These are phyloP conservation scores for Teratosphaeria nubilosa DNA, from an alignment of 2,329 filamentous ascomycete genomes.

Conservation along the genomic window DNA sequence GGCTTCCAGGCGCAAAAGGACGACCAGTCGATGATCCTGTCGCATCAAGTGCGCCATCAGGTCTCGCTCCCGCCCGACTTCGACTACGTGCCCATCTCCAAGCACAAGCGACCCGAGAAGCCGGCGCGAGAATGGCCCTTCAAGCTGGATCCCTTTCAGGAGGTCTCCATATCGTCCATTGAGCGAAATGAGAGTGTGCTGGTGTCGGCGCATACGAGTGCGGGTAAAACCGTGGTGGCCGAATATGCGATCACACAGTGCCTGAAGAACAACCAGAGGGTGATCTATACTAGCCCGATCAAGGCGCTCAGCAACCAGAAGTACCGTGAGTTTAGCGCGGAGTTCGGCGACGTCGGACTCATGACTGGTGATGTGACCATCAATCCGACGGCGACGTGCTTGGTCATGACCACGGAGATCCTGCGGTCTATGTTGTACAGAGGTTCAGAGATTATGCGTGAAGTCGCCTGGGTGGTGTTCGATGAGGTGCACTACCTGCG, in stretches of 20 bases:
- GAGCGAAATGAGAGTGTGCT: constrained; percentile 92
- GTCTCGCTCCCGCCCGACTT: constrained; percentile 80
- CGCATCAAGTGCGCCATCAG: constrained; percentile 97
- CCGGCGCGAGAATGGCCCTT: constrained; percentile 81
- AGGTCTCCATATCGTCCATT: constrained; percentile 86
- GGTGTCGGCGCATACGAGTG: constrained; percentile 93
- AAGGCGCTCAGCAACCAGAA: constrained; percentile 99
- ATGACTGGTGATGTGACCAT: constrained; percentile 99
- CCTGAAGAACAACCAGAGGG: constrained; percentile 90
- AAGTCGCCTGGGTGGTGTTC: constrained; percentile 96
- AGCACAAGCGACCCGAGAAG: constrained; percentile 81
- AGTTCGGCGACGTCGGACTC: constrained; percentile 92
- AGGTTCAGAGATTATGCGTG: constrained; percentile 97
- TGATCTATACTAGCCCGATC: constrained; percentile 99
- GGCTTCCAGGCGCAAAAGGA: constrained; percentile 57
- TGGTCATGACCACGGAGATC: constrained; percentile 99
- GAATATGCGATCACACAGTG: constrained; percentile 98
- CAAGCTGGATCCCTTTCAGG: constrained; percentile 93
- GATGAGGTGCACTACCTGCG: constrained; percentile 99
- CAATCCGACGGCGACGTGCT: constrained; percentile 92
- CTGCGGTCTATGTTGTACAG: constrained; percentile 95
- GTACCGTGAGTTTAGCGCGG: constrained; percentile 88
- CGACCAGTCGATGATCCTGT: constrained; percentile 64
- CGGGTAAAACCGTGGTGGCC: constrained; percentile 95
- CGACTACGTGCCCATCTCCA: constrained; percentile 72